Evolutionary conservation across 192 early-diverging fungal genomes (phyloP).

Genomic region (Hyaloraphidium curvatum): DNA sequence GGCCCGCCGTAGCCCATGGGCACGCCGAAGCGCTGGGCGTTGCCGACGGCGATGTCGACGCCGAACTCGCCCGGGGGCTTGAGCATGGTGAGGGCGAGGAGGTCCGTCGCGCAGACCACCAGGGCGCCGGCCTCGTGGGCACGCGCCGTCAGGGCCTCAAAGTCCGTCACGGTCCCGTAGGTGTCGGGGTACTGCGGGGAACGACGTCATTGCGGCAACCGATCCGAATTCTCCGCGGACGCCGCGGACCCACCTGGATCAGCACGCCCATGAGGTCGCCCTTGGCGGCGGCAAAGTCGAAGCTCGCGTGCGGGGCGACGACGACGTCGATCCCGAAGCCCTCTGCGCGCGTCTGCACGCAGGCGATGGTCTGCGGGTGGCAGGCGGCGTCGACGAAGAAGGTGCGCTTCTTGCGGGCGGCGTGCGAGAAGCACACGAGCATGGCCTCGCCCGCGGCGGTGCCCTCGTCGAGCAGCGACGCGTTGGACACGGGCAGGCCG

Average conservation of each 20-base stretch:
- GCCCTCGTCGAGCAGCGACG: slow-evolving; percentile 96
- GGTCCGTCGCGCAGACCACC: slow-evolving; percentile 81
- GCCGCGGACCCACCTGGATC: slow-evolving; percentile 52
- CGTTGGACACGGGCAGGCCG: slow-evolving; percentile 90
- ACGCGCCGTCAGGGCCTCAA: slow-evolving; percentile 51
- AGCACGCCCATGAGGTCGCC: slow-evolving; percentile 75
- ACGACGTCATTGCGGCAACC: not conserved
- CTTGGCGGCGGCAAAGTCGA: slow-evolving; percentile 40
- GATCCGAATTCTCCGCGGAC: not conserved
- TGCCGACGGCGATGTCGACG: slow-evolving; percentile 94
- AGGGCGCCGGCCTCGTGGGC: slow-evolving; percentile 61
- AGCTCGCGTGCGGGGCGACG: slow-evolving; percentile 58
- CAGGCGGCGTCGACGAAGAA: slow-evolving; percentile 88
- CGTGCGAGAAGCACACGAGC: slow-evolving; percentile 59
- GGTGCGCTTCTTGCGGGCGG: slow-evolving; percentile 57
- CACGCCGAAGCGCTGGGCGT: slow-evolving; percentile 95
- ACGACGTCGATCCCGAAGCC: slow-evolving; percentile 83
- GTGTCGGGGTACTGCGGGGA: slow-evolving; percentile 73
- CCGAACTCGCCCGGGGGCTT: slow-evolving; percentile 91
- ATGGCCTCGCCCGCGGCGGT: slow-evolving; percentile 97
- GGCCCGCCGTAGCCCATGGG: slow-evolving; percentile 97
- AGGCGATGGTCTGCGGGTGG: slow-evolving; percentile 90
- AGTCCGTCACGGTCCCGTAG: slow-evolving; percentile 68
- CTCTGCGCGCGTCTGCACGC: slow-evolving; percentile 82
- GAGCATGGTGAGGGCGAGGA: slow-evolving; percentile 78